Conservation (phyloP, 805 yeast species). For the Starmerella ratchasimensis region DNA sequence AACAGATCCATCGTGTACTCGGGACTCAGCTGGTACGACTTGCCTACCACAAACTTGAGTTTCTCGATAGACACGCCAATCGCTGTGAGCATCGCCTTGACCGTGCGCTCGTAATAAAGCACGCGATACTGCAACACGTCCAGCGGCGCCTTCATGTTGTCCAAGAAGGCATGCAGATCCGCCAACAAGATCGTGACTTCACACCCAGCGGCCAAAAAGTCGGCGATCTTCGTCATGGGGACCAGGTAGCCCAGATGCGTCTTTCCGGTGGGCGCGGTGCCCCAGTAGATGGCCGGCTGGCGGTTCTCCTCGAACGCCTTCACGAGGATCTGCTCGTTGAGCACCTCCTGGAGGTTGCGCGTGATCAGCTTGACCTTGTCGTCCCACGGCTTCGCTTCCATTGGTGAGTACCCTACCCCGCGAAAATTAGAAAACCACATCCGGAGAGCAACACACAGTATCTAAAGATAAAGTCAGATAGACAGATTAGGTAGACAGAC, state of each 20-base stretch:
- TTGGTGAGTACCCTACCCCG: no score
- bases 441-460: no score
- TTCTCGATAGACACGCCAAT: conserved; percentile 87
- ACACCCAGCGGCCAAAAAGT: conserved; percentile 90
- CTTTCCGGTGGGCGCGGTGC: conserved; percentile 97
- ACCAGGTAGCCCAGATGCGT: conserved; percentile 99
- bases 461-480: no score
- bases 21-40: conserved; percentile 68
- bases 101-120: conserved; percentile 67
- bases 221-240: conserved; percentile 92
- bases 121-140: conserved; percentile 85
- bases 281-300: conserved; percentile 88
- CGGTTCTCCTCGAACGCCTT: conserved; percentile 70
- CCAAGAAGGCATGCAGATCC: conserved; percentile 91
- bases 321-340: conserved; percentile 76
- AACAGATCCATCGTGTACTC: conserved; percentile 83
- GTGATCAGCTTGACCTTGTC: conserved; percentile 47
- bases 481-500: no score
- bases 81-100: conserved; percentile 72
- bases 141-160: conserved; percentile 95
- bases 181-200: conserved; percentile 85
- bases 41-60: conserved; percentile 71
- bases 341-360: conserved; percentile 78
- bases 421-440: no score
- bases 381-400: conserved; percentile 11